Percentiles rank a stretch among this genome's conserved stretches.
Evolutionary conservation across 1,284 basidiomycete species (phyloP).

Genomic region (Tremellales sp.): DNA sequence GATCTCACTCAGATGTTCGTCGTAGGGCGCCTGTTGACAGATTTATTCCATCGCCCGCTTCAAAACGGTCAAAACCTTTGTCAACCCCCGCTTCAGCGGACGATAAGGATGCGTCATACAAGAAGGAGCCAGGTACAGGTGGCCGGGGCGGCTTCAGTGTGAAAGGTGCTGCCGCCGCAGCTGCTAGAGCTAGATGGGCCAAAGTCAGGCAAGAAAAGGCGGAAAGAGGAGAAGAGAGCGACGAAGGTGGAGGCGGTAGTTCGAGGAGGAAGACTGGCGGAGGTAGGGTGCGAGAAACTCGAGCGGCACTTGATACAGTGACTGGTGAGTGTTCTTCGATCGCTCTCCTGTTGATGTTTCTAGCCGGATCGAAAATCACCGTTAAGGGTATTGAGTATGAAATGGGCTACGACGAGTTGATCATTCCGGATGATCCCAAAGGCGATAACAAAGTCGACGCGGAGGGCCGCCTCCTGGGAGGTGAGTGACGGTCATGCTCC

Average conservation of each 20-base stretch:
- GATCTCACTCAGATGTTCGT: no score
- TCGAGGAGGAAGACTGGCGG: slow-evolving; percentile 4
- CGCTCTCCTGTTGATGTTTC: background rate
- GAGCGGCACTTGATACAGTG: slow-evolving; percentile 22
- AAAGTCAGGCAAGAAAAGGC: slow-evolving; percentile 39
- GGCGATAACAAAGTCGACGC: slow-evolving; percentile 89
- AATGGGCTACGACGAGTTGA: slow-evolving; percentile 83
- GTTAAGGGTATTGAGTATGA: slow-evolving; percentile 70
- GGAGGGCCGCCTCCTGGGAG: slow-evolving; percentile 77
- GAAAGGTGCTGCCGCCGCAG: slow-evolving; percentile 45
- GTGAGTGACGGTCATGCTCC: slow-evolving; percentile 52
- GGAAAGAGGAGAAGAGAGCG: slow-evolving; percentile 40
- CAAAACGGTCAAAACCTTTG: background rate
- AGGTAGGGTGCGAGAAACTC: slow-evolving; percentile 3
- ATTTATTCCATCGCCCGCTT: no score
- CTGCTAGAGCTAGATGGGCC: slow-evolving; percentile 44
- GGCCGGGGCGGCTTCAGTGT: slow-evolving; percentile 46
- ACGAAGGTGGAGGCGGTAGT: slow-evolving; percentile 21
- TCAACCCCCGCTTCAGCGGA: no score
- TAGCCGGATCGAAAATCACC: slow-evolving; percentile 24
- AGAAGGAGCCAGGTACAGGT: slow-evolving; percentile 33
- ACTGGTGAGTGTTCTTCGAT: slow-evolving; percentile 15
- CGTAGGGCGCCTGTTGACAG: no score
- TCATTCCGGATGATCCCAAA: slow-evolving; percentile 75
- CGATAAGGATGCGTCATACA: slow-evolving; percentile 14